Evolutionary conservation across 2,329 filamentous ascomycete species (phyloP).

Genomic region (Hypoxylon sp.): DNA sequence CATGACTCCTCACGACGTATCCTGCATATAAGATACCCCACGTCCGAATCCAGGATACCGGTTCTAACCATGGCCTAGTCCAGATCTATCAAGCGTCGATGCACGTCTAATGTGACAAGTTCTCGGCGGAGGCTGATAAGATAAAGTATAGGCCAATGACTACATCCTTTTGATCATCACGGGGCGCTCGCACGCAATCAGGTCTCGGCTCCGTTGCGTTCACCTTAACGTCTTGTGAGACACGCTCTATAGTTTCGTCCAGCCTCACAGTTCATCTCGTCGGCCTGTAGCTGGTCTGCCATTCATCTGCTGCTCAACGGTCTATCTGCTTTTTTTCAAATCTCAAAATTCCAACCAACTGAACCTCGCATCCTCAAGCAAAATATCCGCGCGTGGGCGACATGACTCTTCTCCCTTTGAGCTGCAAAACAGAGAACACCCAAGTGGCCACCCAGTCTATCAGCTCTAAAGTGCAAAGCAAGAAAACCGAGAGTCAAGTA

Average conservation of each 20-base stretch:
- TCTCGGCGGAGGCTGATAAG: constrained; percentile 22
- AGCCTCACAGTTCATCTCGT: no score
- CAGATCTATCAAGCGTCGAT: constrained; percentile 8
- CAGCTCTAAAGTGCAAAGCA: neutral
- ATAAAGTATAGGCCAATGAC: constrained; percentile 23
- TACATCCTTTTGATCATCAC: constrained; percentile 17
- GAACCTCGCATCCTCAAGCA: neutral
- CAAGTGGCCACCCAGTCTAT: no score
- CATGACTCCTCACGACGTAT: neutral
- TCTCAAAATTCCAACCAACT: neutral
- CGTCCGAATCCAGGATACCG: constrained; percentile 14
- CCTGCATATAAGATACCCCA: constrained; percentile 1
- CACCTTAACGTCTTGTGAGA: no score
- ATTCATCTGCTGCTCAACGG: no score
- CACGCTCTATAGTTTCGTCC: no score
- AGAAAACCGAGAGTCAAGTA: neutral
- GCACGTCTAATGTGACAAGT: constrained; percentile 11
- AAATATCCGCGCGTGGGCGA: no score
- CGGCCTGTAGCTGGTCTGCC: no score
- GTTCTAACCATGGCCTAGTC: constrained; percentile 7
- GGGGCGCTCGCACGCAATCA: no score
- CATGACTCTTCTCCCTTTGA: no score
- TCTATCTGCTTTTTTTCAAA: neutral
- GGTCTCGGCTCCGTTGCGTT: no score
- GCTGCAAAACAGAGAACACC: no score